Percentiles rank a stretch among this genome's conserved stretches.
phyloP scores from a whole-genome alignment of 441 rosid genomes.

The Aleurites moluccanus region DNA sequence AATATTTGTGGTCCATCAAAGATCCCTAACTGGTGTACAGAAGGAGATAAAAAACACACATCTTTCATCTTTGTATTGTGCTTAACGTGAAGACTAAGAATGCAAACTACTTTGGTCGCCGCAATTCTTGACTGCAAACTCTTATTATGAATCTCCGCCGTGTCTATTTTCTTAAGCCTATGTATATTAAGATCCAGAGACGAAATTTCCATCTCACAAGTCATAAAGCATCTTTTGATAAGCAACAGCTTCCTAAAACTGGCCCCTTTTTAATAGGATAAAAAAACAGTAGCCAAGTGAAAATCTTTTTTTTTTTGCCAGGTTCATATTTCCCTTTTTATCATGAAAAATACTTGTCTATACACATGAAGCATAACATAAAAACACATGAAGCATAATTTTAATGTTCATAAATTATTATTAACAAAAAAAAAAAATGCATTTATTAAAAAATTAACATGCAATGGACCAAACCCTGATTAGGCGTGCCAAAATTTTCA shows the following conservation, averaged over 20 bases:
- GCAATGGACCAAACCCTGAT: background rate
- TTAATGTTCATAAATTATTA: background rate
- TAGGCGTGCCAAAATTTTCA: background rate
- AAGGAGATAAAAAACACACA: background rate
- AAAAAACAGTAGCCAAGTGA: background rate
- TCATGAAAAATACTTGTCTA: too few species aligned
- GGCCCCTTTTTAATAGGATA: background rate
- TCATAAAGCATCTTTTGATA: background rate
- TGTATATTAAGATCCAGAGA: background rate
- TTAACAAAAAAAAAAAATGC: background rate
- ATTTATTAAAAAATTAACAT: background rate
- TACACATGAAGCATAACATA: too few species aligned
- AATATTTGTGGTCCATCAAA: background rate
- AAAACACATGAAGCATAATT: too few species aligned
- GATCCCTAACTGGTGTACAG: background rate
- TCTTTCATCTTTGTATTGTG: background rate
- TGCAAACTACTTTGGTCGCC: background rate
- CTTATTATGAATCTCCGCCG: too few species aligned
- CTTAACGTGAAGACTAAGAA: background rate
- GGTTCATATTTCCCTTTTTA: background rate
- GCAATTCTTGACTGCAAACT: background rate
- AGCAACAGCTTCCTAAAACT: background rate
- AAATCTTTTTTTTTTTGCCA: background rate
- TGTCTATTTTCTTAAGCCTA: too few species aligned
- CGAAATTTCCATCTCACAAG: background rate